Evolutionary conservation across 2,329 filamentous ascomycete species (phyloP), one percentile per base, ranked within the genome.

Genomic region (Xylaria sp.): DNA sequence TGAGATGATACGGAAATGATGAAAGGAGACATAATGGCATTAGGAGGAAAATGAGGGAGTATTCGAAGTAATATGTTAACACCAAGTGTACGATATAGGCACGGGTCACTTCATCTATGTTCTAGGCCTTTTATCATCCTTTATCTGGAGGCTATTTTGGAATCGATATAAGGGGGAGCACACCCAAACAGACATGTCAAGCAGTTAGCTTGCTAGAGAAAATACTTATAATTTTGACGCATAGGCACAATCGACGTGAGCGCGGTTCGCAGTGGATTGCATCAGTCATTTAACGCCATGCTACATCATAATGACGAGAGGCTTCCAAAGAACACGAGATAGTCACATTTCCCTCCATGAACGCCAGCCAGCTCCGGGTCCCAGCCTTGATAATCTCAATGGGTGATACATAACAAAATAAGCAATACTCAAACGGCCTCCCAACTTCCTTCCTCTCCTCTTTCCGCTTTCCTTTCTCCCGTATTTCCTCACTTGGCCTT

Each of bases 341-440:
- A 52, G 46, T 56, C 45, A 18, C 24, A 57, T 51, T 46, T 55
- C 56, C 44, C 42, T 45, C 45, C 49, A 18, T 44, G 24, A 64
- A 66, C 61, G 61, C 63, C 58, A 44, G 48, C 50, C 57, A 47
- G 57, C 52, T 55, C 58, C 51, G 50, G 57, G 54, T 39, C 46
- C 47, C 21, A 49, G 40, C 45, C 39, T 49, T 50, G 49, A 54
- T 45, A 53, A 59, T 46, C 50, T 52, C 50, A 39, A 48, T 48
- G 48, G 47, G 52, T n/a, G 37, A 48, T 53, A 56, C 53, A 59
- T 18, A 45, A 44, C 3, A 6, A 34, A 38, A 50, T 42, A 22
- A 54, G 40, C 48, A 50, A 38, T 29, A 43, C 21, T 19, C 44
- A 22, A 21, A 21, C 11, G 8, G 18, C 20, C 34, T n/a, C 21